phyloP scores from a whole-genome alignment of 164 flowering plant species.

The Nymphaea colorata region DNA sequence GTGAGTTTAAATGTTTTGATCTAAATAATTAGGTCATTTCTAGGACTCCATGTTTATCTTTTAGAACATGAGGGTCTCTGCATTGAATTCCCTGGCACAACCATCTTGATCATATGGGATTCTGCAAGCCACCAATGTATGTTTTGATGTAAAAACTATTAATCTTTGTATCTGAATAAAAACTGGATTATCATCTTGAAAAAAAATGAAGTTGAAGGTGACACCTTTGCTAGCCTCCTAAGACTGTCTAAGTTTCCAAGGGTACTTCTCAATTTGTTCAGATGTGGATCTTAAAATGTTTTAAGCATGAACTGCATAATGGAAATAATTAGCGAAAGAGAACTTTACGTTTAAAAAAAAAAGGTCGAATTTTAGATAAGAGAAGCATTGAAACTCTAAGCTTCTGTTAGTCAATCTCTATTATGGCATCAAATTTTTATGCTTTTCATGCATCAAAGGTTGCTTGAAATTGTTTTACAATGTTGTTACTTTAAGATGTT shows the following conservation, averaged over 20 bases:
- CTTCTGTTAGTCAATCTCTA: no score
- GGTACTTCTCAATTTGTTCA: constrained; percentile 22
- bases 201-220: constrained; percentile 55
- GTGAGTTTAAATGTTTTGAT: no score
- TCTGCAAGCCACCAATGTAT: constrained; percentile 85
- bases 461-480: background rate
- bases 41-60: constrained; percentile 75
- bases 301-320: background rate
- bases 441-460: background rate
- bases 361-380: no score
- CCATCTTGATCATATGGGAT: constrained; percentile 82
- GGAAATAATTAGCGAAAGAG: background rate
- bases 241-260: constrained; percentile 72
- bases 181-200: constrained; percentile 5
- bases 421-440: background rate
- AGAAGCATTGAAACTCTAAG: no score
- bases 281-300: background rate
- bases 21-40: constrained; percentile 1
- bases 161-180: background rate
- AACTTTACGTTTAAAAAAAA: no score
- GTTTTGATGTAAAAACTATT: constrained; percentile 2
- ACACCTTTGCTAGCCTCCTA: constrained; percentile 40
- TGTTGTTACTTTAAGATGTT: background rate
- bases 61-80: constrained; percentile 74
- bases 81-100: constrained; percentile 67